These are phyloP conservation scores for Fusarium subtropicale DNA, from an alignment of 2,329 filamentous ascomycete genomes.

Conservation along the genomic window DNA sequence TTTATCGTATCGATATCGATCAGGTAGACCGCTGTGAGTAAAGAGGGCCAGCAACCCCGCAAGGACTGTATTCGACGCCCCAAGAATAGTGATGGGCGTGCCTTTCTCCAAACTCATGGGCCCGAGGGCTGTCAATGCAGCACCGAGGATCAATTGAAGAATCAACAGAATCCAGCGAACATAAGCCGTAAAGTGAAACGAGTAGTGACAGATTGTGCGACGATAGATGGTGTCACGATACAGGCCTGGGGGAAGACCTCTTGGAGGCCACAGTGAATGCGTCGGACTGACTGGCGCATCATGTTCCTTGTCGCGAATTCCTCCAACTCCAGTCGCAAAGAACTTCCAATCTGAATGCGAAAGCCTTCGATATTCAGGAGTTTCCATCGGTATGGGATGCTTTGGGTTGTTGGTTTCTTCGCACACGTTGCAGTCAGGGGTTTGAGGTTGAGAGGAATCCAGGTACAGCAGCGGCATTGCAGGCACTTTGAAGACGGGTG, in stretches of 20 bases:
- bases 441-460: constrained; percentile 4
- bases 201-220: constrained; percentile 58
- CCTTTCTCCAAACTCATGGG: constrained; percentile 54
- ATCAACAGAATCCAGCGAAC: constrained; percentile 61
- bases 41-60: constrained; percentile 64
- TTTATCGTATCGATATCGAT: constrained; percentile 62
- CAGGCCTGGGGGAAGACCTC: constrained; percentile 61
- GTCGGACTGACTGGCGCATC: constrained; percentile 57
- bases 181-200: constrained; percentile 58
- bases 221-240: constrained; percentile 61
- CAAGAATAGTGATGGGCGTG: constrained; percentile 61
- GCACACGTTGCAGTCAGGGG: not conserved
- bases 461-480: not conserved
- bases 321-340: constrained; percentile 61
- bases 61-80: constrained; percentile 62
- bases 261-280: constrained; percentile 59
- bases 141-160: constrained; percentile 61
- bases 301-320: constrained; percentile 59
- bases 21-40: constrained; percentile 66
- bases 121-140: constrained; percentile 63
- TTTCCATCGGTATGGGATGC: not conserved
- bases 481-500: not conserved
- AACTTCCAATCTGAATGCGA: constrained; percentile 59
- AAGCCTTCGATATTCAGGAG: constrained; percentile 54
- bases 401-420: not conserved